Evolutionary conservation across 345 rosid genomes (phyloP).

Genomic region (Iberis pinnata): DNA sequence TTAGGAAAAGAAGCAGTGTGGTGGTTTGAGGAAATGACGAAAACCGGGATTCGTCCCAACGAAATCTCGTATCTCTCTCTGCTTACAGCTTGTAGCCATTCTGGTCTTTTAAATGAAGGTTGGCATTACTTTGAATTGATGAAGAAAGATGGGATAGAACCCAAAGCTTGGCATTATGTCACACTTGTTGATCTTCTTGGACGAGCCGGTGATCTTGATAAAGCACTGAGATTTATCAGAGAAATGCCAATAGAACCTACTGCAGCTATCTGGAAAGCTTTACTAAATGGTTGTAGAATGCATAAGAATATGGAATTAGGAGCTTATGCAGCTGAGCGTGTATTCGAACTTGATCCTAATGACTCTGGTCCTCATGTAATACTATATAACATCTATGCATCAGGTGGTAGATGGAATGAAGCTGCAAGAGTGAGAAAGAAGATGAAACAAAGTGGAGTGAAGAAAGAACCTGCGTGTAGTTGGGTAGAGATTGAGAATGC

Average conservation of each 20-base stretch:
- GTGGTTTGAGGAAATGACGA: constrained; percentile 43
- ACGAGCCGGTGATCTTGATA: constrained; percentile 49
- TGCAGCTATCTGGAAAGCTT: constrained; percentile 51
- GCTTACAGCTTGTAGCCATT: constrained; percentile 66
- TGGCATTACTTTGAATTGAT: constrained; percentile 41
- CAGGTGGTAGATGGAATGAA: constrained; percentile 51
- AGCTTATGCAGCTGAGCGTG: constrained; percentile 46
- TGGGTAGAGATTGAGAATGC: constrained; percentile 59
- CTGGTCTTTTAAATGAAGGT: constrained; percentile 51
- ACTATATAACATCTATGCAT: constrained; percentile 56
- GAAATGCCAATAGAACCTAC: constrained; percentile 53
- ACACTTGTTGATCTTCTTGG: constrained; percentile 64
- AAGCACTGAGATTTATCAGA: constrained; percentile 40
- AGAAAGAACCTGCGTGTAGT: constrained; percentile 60
- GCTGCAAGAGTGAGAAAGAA: constrained; percentile 51
- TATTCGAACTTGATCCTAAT: constrained; percentile 47
- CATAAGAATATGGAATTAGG: constrained; percentile 56
- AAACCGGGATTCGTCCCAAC: constrained; percentile 37
- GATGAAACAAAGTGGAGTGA: constrained; percentile 49
- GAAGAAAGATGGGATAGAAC: constrained; percentile 40
- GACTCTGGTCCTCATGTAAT: constrained; percentile 51
- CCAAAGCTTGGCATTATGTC: constrained; percentile 40
- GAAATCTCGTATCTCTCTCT: constrained; percentile 53
- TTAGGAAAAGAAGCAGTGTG: constrained; percentile 37
- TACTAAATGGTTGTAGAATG: constrained; percentile 67